Percentiles rank a stretch among this genome's conserved stretches.
Conservation (phyloP, 257 asterid species). For the Haberlea rhodopensis region DNA sequence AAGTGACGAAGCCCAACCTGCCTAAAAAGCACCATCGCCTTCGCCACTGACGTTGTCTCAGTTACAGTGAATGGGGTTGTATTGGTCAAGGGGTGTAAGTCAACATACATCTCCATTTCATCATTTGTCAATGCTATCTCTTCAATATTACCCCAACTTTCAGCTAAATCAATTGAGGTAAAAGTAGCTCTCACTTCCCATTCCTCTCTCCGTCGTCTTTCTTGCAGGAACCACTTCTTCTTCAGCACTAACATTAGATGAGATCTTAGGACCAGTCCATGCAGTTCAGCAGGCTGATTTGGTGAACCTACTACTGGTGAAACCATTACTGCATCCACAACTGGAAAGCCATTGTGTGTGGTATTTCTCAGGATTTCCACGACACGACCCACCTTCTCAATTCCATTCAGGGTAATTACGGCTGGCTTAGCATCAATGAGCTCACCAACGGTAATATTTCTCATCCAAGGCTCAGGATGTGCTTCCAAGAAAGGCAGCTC, state of each 20-base stretch:
- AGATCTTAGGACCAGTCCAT: constrained; percentile 70
- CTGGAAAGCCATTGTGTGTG: constrained; percentile 83
- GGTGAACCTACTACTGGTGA: not conserved
- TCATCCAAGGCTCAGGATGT: constrained; percentile 93
- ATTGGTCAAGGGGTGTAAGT: constrained; percentile 73
- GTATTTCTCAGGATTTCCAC: constrained; percentile 73
- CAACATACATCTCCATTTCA: constrained; percentile 84
- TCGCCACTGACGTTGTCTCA: constrained; percentile 79
- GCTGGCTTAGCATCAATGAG: constrained; percentile 69
- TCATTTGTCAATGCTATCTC: constrained; percentile 54
- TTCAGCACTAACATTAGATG: constrained; percentile 66
- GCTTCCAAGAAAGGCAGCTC: constrained; percentile 93
- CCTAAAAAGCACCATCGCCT: constrained; percentile 83
- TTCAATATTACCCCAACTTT: constrained; percentile 66
- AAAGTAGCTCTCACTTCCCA: constrained; percentile 79
- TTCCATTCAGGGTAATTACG: constrained; percentile 58
- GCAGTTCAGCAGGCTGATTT: constrained; percentile 25
- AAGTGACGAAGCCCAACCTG: constrained; percentile 83
- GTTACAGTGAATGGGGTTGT: constrained; percentile 68
- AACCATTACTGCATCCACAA: constrained; percentile 41
- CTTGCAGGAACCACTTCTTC: constrained; percentile 80
- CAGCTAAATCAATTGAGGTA: constrained; percentile 65
- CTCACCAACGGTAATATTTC: constrained; percentile 81
- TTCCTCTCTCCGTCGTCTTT: constrained; percentile 63
- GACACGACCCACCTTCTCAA: constrained; percentile 70